These are phyloP conservation scores for Diospyros kaki DNA, from an alignment of 148 eudicot species.

Conservation along the genomic window DNA sequence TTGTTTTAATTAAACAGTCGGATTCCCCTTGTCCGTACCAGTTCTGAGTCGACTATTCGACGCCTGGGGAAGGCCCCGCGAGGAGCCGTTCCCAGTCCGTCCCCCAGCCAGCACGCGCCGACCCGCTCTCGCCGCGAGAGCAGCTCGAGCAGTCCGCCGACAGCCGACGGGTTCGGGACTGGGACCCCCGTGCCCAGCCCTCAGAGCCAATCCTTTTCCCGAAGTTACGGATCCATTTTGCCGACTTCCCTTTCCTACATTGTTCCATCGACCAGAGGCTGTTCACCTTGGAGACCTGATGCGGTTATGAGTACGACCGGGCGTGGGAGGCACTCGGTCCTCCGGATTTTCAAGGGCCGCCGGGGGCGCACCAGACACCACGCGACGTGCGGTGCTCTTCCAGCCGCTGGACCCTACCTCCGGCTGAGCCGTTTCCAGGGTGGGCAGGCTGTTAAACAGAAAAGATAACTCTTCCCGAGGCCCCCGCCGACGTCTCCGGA, in stretches of 20 bases:
- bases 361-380: conserved; percentile 1
- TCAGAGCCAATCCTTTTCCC: conserved; percentile 8
- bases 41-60: no score
- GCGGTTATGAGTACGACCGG: conserved; percentile 4
- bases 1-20: no score
- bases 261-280: conserved; percentile 6
- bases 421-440: conserved; percentile 13
- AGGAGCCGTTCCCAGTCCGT: no score
- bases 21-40: no score
- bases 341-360: not conserved
- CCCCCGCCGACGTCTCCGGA: conserved; percentile 49
- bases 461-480: conserved; percentile 57
- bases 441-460: conserved; percentile 24
- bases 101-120: no score
- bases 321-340: conserved; percentile 7
- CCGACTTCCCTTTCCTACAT: conserved; percentile 8
- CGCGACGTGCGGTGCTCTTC: not conserved
- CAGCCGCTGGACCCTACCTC: not conserved
- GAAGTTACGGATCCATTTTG: conserved; percentile 7
- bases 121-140: conserved; percentile 28
- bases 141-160: conserved; percentile 20
- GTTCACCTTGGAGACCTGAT: conserved; percentile 10
- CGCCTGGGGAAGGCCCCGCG: no score
- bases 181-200: conserved; percentile 9
- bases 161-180: conserved; percentile 9